Percentiles rank a stretch among this genome's conserved stretches.
These are phyloP conservation scores for Maudiozyma turicensis DNA, from an alignment of 805 yeast genomes.

Conservation along the genomic window DNA sequence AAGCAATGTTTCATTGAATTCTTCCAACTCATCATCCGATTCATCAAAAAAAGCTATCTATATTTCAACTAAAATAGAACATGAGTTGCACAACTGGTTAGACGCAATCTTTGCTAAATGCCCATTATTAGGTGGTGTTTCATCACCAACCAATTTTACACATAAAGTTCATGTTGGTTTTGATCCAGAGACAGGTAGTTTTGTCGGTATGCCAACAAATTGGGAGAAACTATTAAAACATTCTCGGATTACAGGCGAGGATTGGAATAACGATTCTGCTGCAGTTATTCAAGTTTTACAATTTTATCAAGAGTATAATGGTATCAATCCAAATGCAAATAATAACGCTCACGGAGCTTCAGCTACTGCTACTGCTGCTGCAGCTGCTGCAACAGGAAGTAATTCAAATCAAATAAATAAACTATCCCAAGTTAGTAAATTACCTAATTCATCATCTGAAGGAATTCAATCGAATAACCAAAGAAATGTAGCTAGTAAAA, in stretches of 20 bases:
- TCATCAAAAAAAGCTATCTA: conserved; percentile 49
- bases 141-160: conserved; percentile 88
- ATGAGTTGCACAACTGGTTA: conserved; percentile 81
- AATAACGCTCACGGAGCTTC: not conserved
- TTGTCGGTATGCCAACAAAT: conserved; percentile 86
- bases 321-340: conserved; percentile 8
- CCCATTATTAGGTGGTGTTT: conserved; percentile 56
- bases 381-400: not conserved
- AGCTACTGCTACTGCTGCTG: not conserved
- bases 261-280: conserved; percentile 87
- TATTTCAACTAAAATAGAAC: conserved; percentile 66
- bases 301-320: conserved; percentile 48
- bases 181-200: conserved; percentile 76
- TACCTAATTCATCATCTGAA: not conserved
- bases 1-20: not conserved
- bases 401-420: not conserved
- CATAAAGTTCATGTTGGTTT: conserved; percentile 87
- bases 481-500: not conserved
- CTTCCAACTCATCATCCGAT: conserved; percentile 10
- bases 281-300: conserved; percentile 90
- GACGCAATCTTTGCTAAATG: conserved; percentile 77
- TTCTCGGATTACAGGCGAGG: conserved; percentile 84
- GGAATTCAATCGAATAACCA: not conserved
- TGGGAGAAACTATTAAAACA: conserved; percentile 83
- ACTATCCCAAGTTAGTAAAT: not conserved